Conservation (phyloP, 768 basidiomycete species). For the Tricholoma saponaceum region DNA sequence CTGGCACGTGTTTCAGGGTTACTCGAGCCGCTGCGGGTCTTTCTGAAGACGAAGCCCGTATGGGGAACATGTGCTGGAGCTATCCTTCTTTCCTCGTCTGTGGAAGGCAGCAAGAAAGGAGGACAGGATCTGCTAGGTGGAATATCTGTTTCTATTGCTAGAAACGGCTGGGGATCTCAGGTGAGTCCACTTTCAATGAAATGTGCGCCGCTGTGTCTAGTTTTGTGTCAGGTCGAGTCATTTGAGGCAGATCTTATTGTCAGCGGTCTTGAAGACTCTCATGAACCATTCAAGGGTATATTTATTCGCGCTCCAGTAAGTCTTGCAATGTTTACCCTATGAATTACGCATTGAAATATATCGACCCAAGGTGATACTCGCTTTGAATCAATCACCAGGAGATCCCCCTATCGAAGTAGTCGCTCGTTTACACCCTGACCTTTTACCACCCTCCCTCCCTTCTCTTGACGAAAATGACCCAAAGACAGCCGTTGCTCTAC, state of each 20-base stretch:
- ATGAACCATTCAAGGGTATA: constrained; percentile 68
- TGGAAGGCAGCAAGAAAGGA: constrained; percentile 77
- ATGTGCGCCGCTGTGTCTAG: not conserved
- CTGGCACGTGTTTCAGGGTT: constrained; percentile 72
- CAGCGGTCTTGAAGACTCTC: constrained; percentile 53
- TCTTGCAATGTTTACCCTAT: constrained; percentile 7
- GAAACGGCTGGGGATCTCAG: constrained; percentile 95
- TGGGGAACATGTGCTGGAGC: constrained; percentile 98
- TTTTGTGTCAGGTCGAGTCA: constrained; percentile 66
- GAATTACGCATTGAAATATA: not conserved
- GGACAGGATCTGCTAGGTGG: constrained; percentile 86
- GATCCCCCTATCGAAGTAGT: constrained; percentile 65
- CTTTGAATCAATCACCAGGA: constrained; percentile 39
- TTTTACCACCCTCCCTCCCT: constrained; percentile 33
- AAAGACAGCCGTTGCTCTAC: constrained; percentile 74
- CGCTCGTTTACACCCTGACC: constrained; percentile 30
- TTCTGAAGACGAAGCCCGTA: constrained; percentile 68
- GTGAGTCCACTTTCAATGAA: constrained; percentile 32
- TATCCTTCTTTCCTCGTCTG: constrained; percentile 73
- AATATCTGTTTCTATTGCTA: constrained; percentile 71
- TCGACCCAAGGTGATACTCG: constrained; percentile 54
- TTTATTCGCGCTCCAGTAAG: constrained; percentile 93
- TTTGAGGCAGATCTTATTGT: constrained; percentile 80
- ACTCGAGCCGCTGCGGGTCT: constrained; percentile 72
- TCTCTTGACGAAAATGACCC: constrained; percentile 48